phyloP scores from a whole-genome alignment of 2,329 filamentous ascomycete species.

The Nigrospora oryzae region DNA sequence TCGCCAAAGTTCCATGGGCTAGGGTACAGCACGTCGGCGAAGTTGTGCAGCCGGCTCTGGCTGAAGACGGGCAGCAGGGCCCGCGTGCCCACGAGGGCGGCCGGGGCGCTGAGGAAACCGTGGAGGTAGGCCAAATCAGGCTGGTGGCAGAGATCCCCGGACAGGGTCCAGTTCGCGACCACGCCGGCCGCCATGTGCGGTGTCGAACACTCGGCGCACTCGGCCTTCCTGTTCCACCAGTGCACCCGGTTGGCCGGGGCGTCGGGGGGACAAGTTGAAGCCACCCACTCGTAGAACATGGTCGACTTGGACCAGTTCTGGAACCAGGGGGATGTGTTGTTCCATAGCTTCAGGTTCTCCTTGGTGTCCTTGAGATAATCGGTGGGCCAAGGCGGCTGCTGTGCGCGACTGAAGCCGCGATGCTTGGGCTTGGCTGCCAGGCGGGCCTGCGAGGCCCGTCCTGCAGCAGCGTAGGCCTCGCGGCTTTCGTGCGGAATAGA shows the following conservation, averaged over 20 bases:
- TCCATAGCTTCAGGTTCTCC: slow-evolving; percentile 14
- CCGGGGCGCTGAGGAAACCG: slow-evolving; percentile 40
- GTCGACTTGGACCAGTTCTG: slow-evolving; percentile 14
- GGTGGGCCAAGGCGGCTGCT: slow-evolving; percentile 13
- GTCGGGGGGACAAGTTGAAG: slow-evolving; percentile 33
- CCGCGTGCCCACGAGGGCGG: slow-evolving; percentile 30
- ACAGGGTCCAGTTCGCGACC: slow-evolving; percentile 30
- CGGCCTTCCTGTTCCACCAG: slow-evolving; percentile 29
- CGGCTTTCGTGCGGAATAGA: slow-evolving; percentile 33
- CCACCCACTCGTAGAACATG: slow-evolving; percentile 27
- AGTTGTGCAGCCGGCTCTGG: slow-evolving; percentile 44
- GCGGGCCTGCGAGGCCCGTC: slow-evolving; percentile 10
- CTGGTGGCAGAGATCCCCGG: slow-evolving; percentile 40
- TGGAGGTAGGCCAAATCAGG: slow-evolving; percentile 38
- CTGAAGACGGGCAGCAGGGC: slow-evolving; percentile 46
- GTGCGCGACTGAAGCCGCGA: slow-evolving; percentile 10
- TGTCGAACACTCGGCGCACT: slow-evolving; percentile 21
- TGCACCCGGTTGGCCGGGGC: slow-evolving; percentile 30
- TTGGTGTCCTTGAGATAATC: slow-evolving; percentile 12
- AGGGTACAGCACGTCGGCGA: slow-evolving; percentile 42
- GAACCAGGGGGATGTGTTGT: slow-evolving; percentile 14
- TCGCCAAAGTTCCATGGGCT: slow-evolving; percentile 29
- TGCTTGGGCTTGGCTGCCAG: slow-evolving; percentile 14
- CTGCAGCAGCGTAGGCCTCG: slow-evolving; percentile 22
- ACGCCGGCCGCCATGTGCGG: slow-evolving; percentile 30